Percentiles rank a stretch among this genome's conserved stretches.
These are phyloP conservation scores for Lipomyces sp. DNA, from an alignment of 805 yeast species.

Conservation along the genomic window DNA sequence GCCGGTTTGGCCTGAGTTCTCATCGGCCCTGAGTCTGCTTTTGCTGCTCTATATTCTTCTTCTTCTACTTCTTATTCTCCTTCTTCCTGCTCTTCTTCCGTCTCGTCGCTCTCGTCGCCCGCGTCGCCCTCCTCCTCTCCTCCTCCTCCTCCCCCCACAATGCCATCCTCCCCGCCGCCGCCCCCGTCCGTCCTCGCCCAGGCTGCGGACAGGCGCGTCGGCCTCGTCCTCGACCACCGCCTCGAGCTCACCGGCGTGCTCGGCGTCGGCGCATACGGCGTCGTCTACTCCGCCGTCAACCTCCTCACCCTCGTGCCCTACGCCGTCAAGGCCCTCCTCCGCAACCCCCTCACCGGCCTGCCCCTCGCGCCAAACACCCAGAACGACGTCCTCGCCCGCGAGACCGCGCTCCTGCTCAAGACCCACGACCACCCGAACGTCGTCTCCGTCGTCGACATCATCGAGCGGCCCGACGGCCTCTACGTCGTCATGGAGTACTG, in stretches of 20 bases:
- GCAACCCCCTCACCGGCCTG: conserved; percentile 32
- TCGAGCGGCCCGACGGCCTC: conserved; percentile 50
- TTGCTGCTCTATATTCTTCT: too few species aligned
- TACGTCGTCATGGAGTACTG: conserved; percentile 84
- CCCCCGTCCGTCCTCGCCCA: conserved; percentile 15
- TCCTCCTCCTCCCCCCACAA: not conserved
- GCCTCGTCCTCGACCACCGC: conserved; percentile 27
- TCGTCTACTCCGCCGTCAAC: conserved; percentile 69
- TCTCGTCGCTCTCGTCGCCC: not conserved
- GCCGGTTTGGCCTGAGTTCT: too few species aligned
- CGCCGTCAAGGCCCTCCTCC: conserved; percentile 72
- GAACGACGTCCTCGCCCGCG: conserved; percentile 38
- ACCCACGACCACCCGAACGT: conserved; percentile 80
- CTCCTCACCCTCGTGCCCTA: conserved; percentile 47
- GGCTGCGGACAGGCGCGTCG: conserved; percentile 27
- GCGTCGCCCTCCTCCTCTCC: not conserved
- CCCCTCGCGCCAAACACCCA: conserved; percentile 17
- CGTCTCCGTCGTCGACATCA: conserved; percentile 68
- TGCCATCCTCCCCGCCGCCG: not conserved
- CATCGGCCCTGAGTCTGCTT: too few species aligned
- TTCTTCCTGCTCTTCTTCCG: too few species aligned
- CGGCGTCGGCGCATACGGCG: conserved; percentile 85
- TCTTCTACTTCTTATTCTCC: too few species aligned
- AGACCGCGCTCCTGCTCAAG: conserved; percentile 66
- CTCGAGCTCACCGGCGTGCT: conserved; percentile 37